phyloP scores from a whole-genome alignment of 257 asterid genomes.

The Solanum arcanum region DNA sequence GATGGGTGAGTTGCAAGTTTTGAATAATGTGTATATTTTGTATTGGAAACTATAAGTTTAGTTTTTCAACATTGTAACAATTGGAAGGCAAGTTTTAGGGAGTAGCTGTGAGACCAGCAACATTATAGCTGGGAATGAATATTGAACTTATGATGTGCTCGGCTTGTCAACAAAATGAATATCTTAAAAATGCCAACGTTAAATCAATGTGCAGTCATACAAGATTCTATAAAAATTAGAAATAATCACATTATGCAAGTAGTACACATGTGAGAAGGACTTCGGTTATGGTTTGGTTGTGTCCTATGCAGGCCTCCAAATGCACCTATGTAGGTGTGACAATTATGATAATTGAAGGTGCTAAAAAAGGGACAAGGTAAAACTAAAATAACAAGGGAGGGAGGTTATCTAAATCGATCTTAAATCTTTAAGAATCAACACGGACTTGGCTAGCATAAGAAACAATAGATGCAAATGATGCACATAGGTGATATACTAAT shows the following conservation, averaged over 20 bases:
- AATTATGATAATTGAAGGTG: not conserved
- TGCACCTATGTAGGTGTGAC: not conserved
- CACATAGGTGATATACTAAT: not conserved
- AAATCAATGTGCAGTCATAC: not conserved
- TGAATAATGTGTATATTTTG: not conserved
- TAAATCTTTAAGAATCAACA: not conserved
- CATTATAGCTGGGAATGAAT: not conserved
- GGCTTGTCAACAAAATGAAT: not conserved
- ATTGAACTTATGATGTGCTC: not conserved
- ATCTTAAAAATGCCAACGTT: not conserved
- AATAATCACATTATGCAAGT: not conserved
- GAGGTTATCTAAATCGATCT: not conserved
- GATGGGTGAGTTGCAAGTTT: not conserved
- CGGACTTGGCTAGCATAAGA: no score
- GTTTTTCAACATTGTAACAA: not conserved
- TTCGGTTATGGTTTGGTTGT: not conserved
- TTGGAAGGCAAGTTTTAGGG: not conserved
- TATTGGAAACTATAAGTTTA: not conserved
- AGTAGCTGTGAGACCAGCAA: not conserved
- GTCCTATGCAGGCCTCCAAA: not conserved
- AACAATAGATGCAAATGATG: no score
- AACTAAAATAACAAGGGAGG: not conserved
- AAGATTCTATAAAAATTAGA: not conserved
- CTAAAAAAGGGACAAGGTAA: not conserved
- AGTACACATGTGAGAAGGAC: not conserved